These are phyloP conservation scores for Claviceps pusilla DNA, from an alignment of 2,329 filamentous ascomycete species.

Conservation along the genomic window DNA sequence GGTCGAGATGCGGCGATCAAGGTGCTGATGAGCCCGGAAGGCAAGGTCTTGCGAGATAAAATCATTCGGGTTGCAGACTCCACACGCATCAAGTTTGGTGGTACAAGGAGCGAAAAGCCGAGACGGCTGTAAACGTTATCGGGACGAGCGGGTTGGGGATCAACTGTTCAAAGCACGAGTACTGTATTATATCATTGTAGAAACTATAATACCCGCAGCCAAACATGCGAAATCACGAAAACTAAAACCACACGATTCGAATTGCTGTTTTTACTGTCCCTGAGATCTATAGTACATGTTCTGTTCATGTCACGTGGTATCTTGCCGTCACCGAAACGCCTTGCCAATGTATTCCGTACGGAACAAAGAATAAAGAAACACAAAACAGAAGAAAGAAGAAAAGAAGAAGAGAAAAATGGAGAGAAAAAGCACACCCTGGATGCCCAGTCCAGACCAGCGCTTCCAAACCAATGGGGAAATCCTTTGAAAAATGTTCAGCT, in stretches of 20 bases:
- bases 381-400: no score
- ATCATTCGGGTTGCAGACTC: conserved; percentile 70
- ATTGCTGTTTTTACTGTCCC: not conserved
- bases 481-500: not conserved
- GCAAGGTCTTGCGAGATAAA: conserved; percentile 55
- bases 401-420: no score
- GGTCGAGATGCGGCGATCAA: conserved; percentile 84
- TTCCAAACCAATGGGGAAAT: conserved; percentile 2
- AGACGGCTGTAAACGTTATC: conserved; percentile 48
- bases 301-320: not conserved
- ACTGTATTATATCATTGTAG: conserved; percentile 20
- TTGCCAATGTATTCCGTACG: not conserved
- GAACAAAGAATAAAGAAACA: not conserved
- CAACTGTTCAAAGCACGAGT: conserved; percentile 7
- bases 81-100: conserved; percentile 90
- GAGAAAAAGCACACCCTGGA: not conserved
- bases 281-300: not conserved
- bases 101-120: conserved; percentile 68
- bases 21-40: conserved; percentile 75
- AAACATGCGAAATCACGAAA: conserved; percentile 4
- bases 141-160: not conserved
- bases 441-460: not conserved
- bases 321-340: conserved; percentile 5
- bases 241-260: not conserved
- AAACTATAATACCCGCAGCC: conserved; percentile 19